Conservation (phyloP, 257 asterid species). For the Solanum pimpinellifolium region DNA sequence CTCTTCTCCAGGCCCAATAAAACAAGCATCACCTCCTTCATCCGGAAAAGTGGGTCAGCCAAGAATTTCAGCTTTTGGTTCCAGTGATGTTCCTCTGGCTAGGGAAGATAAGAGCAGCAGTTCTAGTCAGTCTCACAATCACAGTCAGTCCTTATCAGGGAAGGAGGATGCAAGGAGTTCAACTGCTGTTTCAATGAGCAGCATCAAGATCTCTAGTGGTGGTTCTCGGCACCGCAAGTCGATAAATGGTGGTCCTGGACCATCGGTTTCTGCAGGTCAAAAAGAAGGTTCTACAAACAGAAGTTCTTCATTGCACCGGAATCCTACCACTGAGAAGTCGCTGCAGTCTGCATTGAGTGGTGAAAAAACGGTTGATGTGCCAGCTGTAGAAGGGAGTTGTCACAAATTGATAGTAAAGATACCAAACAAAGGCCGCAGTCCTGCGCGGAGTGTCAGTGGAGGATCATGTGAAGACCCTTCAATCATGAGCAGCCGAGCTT, state of each 20-base stretch:
- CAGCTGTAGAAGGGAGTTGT: slow-evolving; percentile 13
- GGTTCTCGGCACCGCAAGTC: slow-evolving; percentile 20
- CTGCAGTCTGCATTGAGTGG: slow-evolving; percentile 14
- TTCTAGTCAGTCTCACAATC: slow-evolving; percentile 32
- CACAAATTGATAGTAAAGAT: slow-evolving; percentile 35
- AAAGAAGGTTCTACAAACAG: slow-evolving; percentile 22
- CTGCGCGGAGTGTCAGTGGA: slow-evolving; percentile 22
- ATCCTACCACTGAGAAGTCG: slow-evolving; percentile 19
- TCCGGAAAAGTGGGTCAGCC: slow-evolving; percentile 32
- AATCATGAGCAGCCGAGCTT: slow-evolving; percentile 21
- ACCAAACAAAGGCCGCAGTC: slow-evolving; percentile 20
- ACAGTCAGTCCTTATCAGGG: slow-evolving; percentile 12
- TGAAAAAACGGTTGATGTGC: slow-evolving; percentile 15
- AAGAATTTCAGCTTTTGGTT: slow-evolving; percentile 16
- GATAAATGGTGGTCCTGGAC: slow-evolving; percentile 12
- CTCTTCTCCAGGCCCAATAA: slow-evolving; percentile 26
- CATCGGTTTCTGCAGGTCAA: slow-evolving; percentile 17
- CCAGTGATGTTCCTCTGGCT: slow-evolving; percentile 17
- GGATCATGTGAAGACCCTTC: slow-evolving; percentile 29
- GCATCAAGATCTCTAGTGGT: slow-evolving; percentile 17
- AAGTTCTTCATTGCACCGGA: slow-evolving; percentile 14
- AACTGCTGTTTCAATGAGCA: slow-evolving; percentile 15
- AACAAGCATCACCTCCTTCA: slow-evolving; percentile 22
- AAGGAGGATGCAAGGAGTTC: slow-evolving; percentile 37
- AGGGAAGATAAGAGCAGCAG: slow-evolving; percentile 39